Evolutionary conservation across 306 rosid species (phyloP).

Genomic region (Medicago lupulina): DNA sequence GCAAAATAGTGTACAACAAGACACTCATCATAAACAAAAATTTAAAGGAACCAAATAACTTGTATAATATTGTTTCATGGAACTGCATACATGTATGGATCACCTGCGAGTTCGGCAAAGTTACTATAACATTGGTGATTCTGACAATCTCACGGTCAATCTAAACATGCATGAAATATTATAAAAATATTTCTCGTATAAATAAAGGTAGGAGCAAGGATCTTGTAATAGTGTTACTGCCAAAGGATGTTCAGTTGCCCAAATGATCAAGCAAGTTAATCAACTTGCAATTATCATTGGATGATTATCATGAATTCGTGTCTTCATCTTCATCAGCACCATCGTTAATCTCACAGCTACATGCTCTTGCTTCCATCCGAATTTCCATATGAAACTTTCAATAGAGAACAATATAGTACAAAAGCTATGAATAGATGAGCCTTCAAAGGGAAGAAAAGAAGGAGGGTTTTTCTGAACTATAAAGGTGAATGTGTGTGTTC

Average conservation of each 20-base stretch:
- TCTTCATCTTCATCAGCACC: constrained; percentile 43
- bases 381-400: constrained; percentile 23
- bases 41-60: constrained; percentile 8
- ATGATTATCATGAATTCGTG: not conserved
- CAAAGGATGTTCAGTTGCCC: constrained; percentile 89
- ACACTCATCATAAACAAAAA: constrained; percentile 1
- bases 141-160: too few species aligned
- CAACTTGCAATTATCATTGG: constrained; percentile 46
- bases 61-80: constrained; percentile 12
- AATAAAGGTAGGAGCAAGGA: constrained; percentile 30
- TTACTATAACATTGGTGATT: too few species aligned
- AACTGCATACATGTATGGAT: constrained; percentile 5
- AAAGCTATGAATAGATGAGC: constrained; percentile 26
- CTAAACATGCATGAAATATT: not conserved
- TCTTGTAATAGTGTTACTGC: constrained; percentile 46
- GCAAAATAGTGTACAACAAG: constrained; percentile 9
- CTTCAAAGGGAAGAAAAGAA: constrained; percentile 43
- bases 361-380: constrained; percentile 35
- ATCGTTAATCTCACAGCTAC: constrained; percentile 35
- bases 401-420: not conserved
- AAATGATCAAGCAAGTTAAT: constrained; percentile 52
- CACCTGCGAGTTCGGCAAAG: too few species aligned
- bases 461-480: constrained; percentile 37
- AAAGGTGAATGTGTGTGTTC: constrained; percentile 45
- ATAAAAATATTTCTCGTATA: constrained; percentile 10